Percentiles rank a stretch among this genome's conserved stretches.
Conservation (phyloP, 805 yeast species). For the Nakazawaea wyomingensis region DNA sequence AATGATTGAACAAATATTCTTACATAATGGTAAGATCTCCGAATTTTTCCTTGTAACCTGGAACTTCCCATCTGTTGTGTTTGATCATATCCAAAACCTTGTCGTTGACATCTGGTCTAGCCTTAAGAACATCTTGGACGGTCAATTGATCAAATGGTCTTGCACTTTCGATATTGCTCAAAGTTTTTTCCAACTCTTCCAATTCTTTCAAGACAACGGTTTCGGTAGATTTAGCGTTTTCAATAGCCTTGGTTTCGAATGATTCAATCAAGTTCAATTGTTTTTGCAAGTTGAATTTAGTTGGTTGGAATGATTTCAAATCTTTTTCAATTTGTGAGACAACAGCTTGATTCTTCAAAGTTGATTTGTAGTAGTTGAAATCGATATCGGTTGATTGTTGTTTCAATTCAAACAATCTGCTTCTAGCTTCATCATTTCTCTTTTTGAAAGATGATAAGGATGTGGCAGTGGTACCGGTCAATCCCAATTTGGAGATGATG, state of each 20-base stretch:
- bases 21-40: constrained; percentile 94
- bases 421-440: constrained; percentile 97
- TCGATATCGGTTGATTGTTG: constrained; percentile 75
- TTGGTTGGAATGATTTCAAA: constrained; percentile 73
- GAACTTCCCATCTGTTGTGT: constrained; percentile 97
- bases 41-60: constrained; percentile 97
- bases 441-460: constrained; percentile 90
- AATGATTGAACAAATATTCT: constrained; percentile 15
- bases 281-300: constrained; percentile 78
- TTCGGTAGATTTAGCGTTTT: constrained; percentile 93
- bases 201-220: constrained; percentile 82
- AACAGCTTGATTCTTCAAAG: constrained; percentile 76
- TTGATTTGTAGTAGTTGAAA: constrained; percentile 71
- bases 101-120: constrained; percentile 95
- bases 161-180: constrained; percentile 91
- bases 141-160: constrained; percentile 98
- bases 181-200: constrained; percentile 77
- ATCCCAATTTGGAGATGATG: constrained; percentile 80
- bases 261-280: constrained; percentile 89
- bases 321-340: constrained; percentile 78
- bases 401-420: constrained; percentile 64
- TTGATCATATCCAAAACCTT: constrained; percentile 92
- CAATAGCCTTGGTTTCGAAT: constrained; percentile 92
- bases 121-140: constrained; percentile 88
- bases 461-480: constrained; percentile 87